Evolutionary conservation across 371 early-diverging fungal genomes (phyloP), one percentile per base, ranked within the genome.

Genomic region (Mortierella sp.): DNA sequence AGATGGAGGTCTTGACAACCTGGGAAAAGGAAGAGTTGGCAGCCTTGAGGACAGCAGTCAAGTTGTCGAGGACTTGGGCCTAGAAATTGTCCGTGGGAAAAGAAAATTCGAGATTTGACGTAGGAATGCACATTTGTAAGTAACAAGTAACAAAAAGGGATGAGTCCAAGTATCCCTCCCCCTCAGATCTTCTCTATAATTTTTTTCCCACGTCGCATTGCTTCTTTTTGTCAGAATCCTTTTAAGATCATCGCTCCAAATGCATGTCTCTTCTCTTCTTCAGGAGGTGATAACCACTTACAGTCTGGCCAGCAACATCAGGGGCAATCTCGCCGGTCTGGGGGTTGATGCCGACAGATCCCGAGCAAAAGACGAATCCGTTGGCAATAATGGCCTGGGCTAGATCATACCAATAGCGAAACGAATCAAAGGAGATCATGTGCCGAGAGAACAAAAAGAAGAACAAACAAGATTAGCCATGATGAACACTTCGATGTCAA

Each of bases 1-100:
- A 97, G 45, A 97, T 96, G 25, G 96, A 96, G 47, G 95, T 94
- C 87, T 97, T 97, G 84, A 95, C 90, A 14, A 96, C 92, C 57
- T 92, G 85, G 56, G 92, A 83, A 15, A 97, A 82, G 61, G 87
- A 82, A 51, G 95, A 90, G 47, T 91, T 89, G 47, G 95, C 84
- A 2, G 89, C 95, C 72, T 90, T 84, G 25, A 98, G 83, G 15
- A 98, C 91, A 12, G 89, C 91, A 62, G 81, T 70, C 57, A 97
- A 71, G 84, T 96, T 98, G 66, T 75, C 82, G 68, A 98, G 81
- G 46, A 84, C 89, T 84, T 93, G 96, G 19, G 77, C 81, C 81
- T 83, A 50, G 30, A 5, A 37, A 37, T 5, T 37, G 9, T 37
- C 37, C 37, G 37, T 37, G 37, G 37, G 37, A 37, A 37, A 37